These are phyloP conservation scores for Candida sakaeoensis DNA, from an alignment of 805 yeast genomes.

Conservation along the genomic window DNA sequence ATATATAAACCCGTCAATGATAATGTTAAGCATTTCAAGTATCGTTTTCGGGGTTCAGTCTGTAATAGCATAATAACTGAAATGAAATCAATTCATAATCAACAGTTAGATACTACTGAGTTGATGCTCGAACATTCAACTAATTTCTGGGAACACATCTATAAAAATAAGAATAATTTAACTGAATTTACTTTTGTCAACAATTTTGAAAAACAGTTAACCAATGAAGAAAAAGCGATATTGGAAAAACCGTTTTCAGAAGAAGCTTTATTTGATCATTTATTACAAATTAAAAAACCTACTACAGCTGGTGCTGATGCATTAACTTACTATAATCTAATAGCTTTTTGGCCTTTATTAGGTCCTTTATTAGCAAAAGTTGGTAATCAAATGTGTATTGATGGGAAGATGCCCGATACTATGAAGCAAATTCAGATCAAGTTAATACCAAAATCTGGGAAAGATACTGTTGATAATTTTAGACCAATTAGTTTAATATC, in stretches of 20 bases:
- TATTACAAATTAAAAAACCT: slow-evolving; percentile 1
- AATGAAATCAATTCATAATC: background rate
- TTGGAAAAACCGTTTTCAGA: slow-evolving; percentile 1
- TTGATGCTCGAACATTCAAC: background rate
- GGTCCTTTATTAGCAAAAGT: background rate
- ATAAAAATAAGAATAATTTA: background rate
- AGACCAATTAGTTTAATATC: slow-evolving; percentile 1
- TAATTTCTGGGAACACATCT: background rate
- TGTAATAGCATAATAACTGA: background rate
- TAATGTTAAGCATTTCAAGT: background rate
- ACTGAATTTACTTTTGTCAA: background rate
- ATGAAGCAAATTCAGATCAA: background rate
- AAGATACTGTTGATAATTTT: background rate
- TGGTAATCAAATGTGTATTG: background rate
- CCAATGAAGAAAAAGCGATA: background rate
- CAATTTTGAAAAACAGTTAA: background rate
- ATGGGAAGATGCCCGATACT: background rate
- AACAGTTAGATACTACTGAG: background rate
- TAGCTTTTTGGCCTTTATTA: background rate
- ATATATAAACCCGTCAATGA: background rate
- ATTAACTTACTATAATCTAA: slow-evolving; percentile 1
- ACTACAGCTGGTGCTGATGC: slow-evolving; percentile 2
- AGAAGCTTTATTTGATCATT: slow-evolving; percentile 1
- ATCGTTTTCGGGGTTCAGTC: background rate
- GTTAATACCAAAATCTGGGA: slow-evolving; percentile 2